Evolutionary conservation across 164 flowering plant species (phyloP).

Genomic region (Pachysandra terminalis): DNA sequence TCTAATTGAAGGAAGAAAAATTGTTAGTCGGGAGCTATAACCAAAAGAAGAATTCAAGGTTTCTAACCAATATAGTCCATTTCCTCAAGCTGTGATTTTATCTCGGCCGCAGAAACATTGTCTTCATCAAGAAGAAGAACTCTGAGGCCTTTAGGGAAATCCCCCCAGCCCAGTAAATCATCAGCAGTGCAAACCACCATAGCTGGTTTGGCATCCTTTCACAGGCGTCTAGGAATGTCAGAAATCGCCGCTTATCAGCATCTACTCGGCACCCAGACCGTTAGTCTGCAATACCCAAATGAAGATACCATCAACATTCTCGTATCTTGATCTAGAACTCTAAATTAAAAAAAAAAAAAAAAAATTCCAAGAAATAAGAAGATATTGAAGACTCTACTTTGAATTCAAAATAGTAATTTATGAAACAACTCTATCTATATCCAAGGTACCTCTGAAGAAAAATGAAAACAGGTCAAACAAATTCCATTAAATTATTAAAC

Average conservation of each 20-base stretch:
- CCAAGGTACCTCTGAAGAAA: not conserved
- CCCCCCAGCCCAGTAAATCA: constrained; percentile 70
- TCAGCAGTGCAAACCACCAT: constrained; percentile 83
- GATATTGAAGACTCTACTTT: too few relatives aligned
- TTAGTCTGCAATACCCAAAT: constrained; percentile 6
- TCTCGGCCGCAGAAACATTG: constrained; percentile 44
- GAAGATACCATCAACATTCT: constrained; percentile 2
- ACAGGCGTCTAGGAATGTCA: constrained; percentile 23
- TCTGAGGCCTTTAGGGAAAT: constrained; percentile 86
- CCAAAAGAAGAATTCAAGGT: constrained; percentile 9
- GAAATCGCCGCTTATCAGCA: constrained; percentile 19
- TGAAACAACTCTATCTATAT: too few relatives aligned
- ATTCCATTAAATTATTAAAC: not conserved
- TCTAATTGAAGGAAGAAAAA: constrained; percentile 6
- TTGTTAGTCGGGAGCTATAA: not conserved
- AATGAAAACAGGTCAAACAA: not conserved
- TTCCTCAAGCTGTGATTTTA: constrained; percentile 67
- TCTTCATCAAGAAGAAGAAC: constrained; percentile 77
- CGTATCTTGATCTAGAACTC: not conserved
- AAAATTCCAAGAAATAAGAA: not conserved
- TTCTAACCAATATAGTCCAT: constrained; percentile 84
- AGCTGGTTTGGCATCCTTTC: constrained; percentile 66
- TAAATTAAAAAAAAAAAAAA: not conserved
- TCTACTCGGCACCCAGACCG: constrained; percentile 12
- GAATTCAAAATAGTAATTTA: too few relatives aligned